Base-by-base conservation (phyloP, 768 basidiomycete species). In the Gautieria morchelliformis region DNA sequence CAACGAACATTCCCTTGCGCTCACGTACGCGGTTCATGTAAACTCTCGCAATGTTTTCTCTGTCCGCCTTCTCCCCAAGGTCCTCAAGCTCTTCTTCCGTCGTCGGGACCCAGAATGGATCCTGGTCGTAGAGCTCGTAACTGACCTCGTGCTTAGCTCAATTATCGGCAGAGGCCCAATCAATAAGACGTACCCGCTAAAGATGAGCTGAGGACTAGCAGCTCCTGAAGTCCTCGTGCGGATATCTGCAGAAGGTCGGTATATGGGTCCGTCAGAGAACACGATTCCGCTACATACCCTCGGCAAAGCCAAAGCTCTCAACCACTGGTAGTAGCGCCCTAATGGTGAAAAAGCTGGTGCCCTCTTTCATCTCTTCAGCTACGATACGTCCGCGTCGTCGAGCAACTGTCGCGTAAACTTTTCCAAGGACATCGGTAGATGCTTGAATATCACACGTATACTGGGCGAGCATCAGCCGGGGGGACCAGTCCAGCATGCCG, bases 381-480 rank as follows among this genome's bases (percentile, higher is more conserved):
- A 97, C 81, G 59, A 99, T 95, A 48, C 88, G 78, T 2, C 96
- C 96, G 52, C 92, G 82, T 61, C 95, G 83, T 68, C 85, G 84
- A 0, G 95, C 85, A 4, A 98, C 89, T 19, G 98, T 96, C 9
- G 84, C 94, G 64, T 98, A 98, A 1, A 98, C 93, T 68, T 95
- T 98, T 2, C 96, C 96, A 52, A 99, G 78, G 0, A 98, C 96
- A 61, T 99, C 96, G 66, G 92, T 91, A 15, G 95, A 93, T 1
- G 94, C 91, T 72, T 97, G 96, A 54, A 99, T 98, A 66, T 98
- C 94, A 70, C 95, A 99, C 12, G 88, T 86, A 69, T 99, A 99
- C 93, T 98, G 98, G 0, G 96, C 96, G 63, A 99, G 74, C 84
- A 94, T 90, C 63, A 99, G 78, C 58, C 96, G 78, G 14, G 96